A percentile compares a stretch with the other conserved stretches of the same genome.
These are phyloP conservation scores for Diatrype stigma DNA, from an alignment of 2,329 filamentous ascomycete genomes.

Conservation along the genomic window DNA sequence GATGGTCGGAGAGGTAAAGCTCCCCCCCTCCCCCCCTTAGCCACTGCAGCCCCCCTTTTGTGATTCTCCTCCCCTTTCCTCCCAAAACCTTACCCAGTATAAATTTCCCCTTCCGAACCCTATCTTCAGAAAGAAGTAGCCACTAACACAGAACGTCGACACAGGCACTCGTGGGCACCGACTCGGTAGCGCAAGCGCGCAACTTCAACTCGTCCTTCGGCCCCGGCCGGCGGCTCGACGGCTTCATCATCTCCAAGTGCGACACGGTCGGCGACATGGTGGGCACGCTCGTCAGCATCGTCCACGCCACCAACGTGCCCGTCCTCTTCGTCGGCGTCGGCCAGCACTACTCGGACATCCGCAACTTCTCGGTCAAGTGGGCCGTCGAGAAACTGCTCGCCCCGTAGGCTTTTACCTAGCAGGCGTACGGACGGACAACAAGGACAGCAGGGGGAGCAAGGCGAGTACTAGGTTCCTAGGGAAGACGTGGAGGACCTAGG, in stretches of 20 bases:
- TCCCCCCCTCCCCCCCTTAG: too few relatives aligned
- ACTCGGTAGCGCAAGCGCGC: conserved; percentile 89
- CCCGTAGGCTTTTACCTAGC: too few relatives aligned
- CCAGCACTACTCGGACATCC: conserved; percentile 64
- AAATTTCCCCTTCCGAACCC: too few relatives aligned
- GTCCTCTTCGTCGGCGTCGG: conserved; percentile 83
- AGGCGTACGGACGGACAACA: too few relatives aligned
- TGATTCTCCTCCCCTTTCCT: not conserved
- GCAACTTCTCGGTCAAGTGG: conserved; percentile 67
- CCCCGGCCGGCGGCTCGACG: conserved; percentile 73
- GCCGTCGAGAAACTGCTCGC: conserved; percentile 60
- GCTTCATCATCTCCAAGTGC: conserved; percentile 98
- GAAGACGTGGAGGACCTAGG: too few relatives aligned
- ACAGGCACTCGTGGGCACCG: conserved; percentile 84
- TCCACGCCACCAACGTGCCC: conserved; percentile 94
- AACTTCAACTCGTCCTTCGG: conserved; percentile 97
- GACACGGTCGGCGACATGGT: conserved; percentile 99
- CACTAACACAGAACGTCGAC: conserved; percentile 12
- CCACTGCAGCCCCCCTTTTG: too few relatives aligned
- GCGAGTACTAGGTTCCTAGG: too few relatives aligned
- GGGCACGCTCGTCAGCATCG: conserved; percentile 89
- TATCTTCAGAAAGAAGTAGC: not conserved
- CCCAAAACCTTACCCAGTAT: too few relatives aligned
- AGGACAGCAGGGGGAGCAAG: too few relatives aligned
- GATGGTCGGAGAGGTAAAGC: conserved; percentile 80